phyloP scores from a whole-genome alignment of 345 rosid genomes.

The Rhodamnia argentea region DNA sequence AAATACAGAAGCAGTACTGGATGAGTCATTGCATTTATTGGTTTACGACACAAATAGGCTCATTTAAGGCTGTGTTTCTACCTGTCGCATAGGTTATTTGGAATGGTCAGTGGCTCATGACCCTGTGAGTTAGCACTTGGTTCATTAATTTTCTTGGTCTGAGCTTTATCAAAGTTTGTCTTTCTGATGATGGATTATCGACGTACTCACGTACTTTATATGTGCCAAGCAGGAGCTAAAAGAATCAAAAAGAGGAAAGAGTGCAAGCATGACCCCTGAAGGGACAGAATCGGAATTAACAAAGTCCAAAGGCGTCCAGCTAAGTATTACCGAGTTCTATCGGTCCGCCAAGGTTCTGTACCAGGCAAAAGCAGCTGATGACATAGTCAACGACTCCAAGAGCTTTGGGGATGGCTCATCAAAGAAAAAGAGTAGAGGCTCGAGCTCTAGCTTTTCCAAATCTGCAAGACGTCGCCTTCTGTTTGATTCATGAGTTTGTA shows the following conservation, averaged over 20 bases:
- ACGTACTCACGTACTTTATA: background rate
- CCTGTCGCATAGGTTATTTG: background rate
- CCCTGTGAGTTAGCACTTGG: background rate
- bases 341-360: slow-evolving; percentile 41
- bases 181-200: background rate
- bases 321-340: slow-evolving; percentile 65
- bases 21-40: background rate
- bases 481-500: slow-evolving; percentile 22
- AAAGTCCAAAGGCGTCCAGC: slow-evolving; percentile 44
- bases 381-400: background rate
- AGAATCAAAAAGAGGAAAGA: slow-evolving; percentile 36
- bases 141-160: background rate
- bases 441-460: slow-evolving; percentile 43
- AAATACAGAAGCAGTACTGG: background rate
- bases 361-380: slow-evolving; percentile 21
- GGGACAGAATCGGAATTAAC: slow-evolving; percentile 23
- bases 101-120: background rate
- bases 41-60: background rate
- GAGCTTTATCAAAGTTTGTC: background rate
- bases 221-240: slow-evolving; percentile 29
- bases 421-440: slow-evolving; percentile 36
- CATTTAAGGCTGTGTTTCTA: background rate
- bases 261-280: slow-evolving; percentile 11
- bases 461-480: slow-evolving; percentile 64
- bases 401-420: slow-evolving; percentile 7